Conservation (phyloP, 306 rosid genomes). For the Carpinus viminea region DNA sequence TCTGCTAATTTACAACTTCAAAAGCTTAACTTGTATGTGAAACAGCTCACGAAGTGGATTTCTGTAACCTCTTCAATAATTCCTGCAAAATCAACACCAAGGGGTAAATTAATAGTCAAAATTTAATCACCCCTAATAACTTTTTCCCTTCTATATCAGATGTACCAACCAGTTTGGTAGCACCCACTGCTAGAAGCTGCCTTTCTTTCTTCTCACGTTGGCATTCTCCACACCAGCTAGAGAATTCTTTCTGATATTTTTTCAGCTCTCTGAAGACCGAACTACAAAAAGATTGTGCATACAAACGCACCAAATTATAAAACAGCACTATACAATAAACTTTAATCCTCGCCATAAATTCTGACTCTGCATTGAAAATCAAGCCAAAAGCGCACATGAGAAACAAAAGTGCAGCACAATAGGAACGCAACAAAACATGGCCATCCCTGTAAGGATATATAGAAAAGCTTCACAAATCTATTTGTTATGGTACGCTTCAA, state of each 20-base stretch:
- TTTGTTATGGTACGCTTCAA: background rate
- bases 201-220: constrained; percentile 70
- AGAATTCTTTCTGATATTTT: constrained; percentile 68
- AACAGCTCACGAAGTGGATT: constrained; percentile 47
- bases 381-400: background rate
- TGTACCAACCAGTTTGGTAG: constrained; percentile 61
- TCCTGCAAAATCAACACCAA: constrained; percentile 48
- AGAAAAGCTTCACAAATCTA: constrained; percentile 1
- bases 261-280: constrained; percentile 78
- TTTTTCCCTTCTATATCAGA: constrained; percentile 12
- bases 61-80: constrained; percentile 53
- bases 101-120: constrained; percentile 13
- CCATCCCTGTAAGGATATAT: constrained; percentile 1
- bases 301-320: constrained; percentile 1
- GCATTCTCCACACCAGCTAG: constrained; percentile 93
- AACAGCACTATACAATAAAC: background rate
- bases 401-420: background rate
- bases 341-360: background rate
- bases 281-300: constrained; percentile 45
- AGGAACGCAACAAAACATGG: background rate
- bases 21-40: constrained; percentile 27
- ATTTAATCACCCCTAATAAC: background rate
- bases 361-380: background rate
- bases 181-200: constrained; percentile 50
- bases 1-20: constrained; percentile 46